Conservation (phyloP, 129 eudicot genomes). For the Arctium minus region DNA sequence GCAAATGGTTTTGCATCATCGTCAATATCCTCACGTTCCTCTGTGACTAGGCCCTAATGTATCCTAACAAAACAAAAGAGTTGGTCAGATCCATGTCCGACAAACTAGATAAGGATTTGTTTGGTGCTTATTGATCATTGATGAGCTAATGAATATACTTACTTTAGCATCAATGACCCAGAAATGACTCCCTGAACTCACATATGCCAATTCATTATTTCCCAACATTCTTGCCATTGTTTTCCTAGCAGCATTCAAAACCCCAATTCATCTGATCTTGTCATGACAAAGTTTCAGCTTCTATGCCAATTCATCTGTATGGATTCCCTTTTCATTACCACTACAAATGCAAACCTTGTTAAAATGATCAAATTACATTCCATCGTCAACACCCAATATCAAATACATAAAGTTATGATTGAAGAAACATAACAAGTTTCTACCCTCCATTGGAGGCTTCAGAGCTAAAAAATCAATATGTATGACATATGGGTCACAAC, state of each 20-base stretch:
- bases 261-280: conserved; percentile 86
- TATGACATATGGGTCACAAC: too few relatives aligned
- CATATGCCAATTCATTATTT: conserved; percentile 75
- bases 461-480: background rate
- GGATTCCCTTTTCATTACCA: conserved; percentile 62
- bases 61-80: background rate
- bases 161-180: conserved; percentile 99
- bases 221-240: conserved; percentile 99
- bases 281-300: conserved; percentile 61
- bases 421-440: background rate
- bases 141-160: conserved; percentile 23
- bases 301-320: conserved; percentile 60
- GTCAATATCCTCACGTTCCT: conserved; percentile 78
- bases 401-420: background rate
- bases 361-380: background rate
- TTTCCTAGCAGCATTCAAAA: conserved; percentile 95
- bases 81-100: background rate
- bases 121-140: background rate
- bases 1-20: conserved; percentile 92
- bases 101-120: background rate
- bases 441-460: background rate
- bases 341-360: conserved; percentile 33
- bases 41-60: conserved; percentile 80
- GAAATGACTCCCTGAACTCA: conserved; percentile 89
- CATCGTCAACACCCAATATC: background rate